A percentile compares a stretch with the other conserved stretches of the same genome.
Conservation (phyloP, 805 yeast genomes). For the Cyberlindnera euphorbiae region DNA sequence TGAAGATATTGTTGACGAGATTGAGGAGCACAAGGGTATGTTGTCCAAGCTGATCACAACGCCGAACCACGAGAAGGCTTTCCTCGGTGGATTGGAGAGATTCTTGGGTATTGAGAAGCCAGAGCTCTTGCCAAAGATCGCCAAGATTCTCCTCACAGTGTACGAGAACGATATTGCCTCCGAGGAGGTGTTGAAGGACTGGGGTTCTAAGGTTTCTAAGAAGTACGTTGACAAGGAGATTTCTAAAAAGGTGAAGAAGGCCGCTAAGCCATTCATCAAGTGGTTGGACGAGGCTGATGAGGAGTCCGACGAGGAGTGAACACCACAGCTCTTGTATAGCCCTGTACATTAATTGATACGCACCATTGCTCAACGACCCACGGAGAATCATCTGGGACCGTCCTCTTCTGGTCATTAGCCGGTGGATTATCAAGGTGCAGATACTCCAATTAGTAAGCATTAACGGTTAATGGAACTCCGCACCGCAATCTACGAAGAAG, state of each 20-base stretch:
- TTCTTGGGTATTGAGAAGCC: conserved; percentile 79
- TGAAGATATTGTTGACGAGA: conserved; percentile 67
- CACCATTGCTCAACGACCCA: too few relatives aligned
- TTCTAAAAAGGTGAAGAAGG: conserved; percentile 90
- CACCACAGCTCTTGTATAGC: too few relatives aligned
- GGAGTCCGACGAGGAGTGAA: conserved; percentile 39
- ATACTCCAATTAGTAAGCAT: not conserved
- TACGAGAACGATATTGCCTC: conserved; percentile 81
- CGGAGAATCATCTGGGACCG: too few relatives aligned
- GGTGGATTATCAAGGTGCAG: too few relatives aligned
- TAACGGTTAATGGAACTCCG: too few relatives aligned
- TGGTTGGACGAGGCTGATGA: conserved; percentile 96
- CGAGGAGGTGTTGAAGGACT: conserved; percentile 74
- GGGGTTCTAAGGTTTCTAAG: conserved; percentile 91
- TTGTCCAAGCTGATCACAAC: conserved; percentile 69
- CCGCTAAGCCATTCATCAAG: conserved; percentile 91
- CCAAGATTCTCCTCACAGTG: conserved; percentile 75
- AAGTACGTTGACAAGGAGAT: conserved; percentile 90
- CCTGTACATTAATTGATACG: too few relatives aligned
- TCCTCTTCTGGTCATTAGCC: too few relatives aligned
- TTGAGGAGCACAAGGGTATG: conserved; percentile 76
- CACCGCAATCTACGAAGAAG: too few relatives aligned
- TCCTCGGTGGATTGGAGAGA: conserved; percentile 95
- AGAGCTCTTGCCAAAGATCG: conserved; percentile 62
- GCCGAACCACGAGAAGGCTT: conserved; percentile 74